Evolutionary conservation across 331 rosid genomes (phyloP), one percentile per base, ranked within the genome.

Genomic region (Pyrus hybrid): DNA sequence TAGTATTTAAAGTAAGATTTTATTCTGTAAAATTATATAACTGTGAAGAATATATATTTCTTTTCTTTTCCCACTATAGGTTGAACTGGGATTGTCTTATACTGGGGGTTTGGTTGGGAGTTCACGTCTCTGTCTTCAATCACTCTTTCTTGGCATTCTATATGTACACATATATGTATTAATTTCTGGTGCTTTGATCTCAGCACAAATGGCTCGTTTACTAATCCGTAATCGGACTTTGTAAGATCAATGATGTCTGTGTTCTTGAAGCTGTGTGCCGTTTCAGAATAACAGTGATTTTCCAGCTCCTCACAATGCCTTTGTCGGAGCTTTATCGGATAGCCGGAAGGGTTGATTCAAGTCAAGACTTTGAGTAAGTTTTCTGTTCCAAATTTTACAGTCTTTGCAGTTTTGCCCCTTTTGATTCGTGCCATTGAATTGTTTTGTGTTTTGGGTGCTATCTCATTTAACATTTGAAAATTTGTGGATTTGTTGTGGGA

Each of bases 311-410:
- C 61, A 67, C 63, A 78, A 91, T 93, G 97, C 86, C 97, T 79
- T 78, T 93, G 54, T 88, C 87, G 45, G 98, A 93, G 80, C 85
- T 88, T 17, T 82, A 88, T 83, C 67, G 87, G 49, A 76, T 87
- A 87, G 80, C 86, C 35, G 84, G 82, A 29, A 89, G 85, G 78
- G 74, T 85, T 67, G 90, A 87, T 82, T 77, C 90, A 9, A 73
- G 58, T 80, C 79, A 71, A 72, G 93, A 91, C 71, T 70, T 83
- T 12, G 57, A 47, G 98, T 93, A 86, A 83, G 95, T 82, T 82
- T 41, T 73, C 82, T 65, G 37, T 68, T 49, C 18, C 74, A 28
- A 37, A 13, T 51, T 70, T 64, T 65, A 6, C n/a, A 5, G 45
- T 78, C 61, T 68, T 64, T 74, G 64, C 58, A 6, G 22, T 32